Percentiles rank a stretch among this genome's conserved stretches.
Evolutionary conservation across 768 basidiomycete genomes (phyloP).

Genomic region (Agrocybe pediades): DNA sequence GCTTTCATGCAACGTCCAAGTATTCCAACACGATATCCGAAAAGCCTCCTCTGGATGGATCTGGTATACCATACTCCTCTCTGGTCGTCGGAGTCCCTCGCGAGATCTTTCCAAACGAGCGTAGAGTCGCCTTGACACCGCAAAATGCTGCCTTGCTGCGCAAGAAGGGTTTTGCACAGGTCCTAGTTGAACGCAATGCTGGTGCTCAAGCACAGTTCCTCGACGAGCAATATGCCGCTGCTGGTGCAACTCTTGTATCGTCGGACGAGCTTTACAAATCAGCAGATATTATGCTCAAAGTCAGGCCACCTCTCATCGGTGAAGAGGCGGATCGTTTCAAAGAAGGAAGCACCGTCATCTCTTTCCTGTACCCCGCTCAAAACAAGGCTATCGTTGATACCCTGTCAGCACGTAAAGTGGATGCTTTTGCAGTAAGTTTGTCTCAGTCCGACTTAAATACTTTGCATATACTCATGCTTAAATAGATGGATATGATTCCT

Average conservation of each 20-base stretch:
- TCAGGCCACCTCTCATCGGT: constrained; percentile 69
- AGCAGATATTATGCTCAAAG: constrained; percentile 85
- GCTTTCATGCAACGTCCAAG: constrained; percentile 31
- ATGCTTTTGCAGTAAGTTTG: constrained; percentile 67
- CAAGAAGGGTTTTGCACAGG: constrained; percentile 80
- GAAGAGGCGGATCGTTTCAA: constrained; percentile 66
- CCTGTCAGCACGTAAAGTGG: constrained; percentile 65
- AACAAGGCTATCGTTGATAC: constrained; percentile 75
- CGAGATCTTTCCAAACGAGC: constrained; percentile 77
- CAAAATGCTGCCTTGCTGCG: constrained; percentile 71
- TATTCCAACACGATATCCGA: constrained; percentile 27
- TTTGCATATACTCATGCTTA: background rate
- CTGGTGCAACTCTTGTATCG: constrained; percentile 79
- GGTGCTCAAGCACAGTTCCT: constrained; percentile 77
- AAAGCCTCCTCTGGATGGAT: constrained; percentile 26
- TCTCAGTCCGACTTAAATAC: background rate
- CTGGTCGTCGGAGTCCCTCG: constrained; percentile 77
- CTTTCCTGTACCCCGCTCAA: constrained; percentile 83
- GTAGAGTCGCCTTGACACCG: constrained; percentile 81
- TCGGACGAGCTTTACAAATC: constrained; percentile 66
- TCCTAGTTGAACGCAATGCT: constrained; percentile 74
- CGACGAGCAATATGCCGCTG: constrained; percentile 77
- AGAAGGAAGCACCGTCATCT: constrained; percentile 78
- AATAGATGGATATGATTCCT: constrained; percentile 86
- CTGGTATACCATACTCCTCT: constrained; percentile 64